Evolutionary conservation across 345 rosid genomes (phyloP).

Genomic region (Clausena lansium): DNA sequence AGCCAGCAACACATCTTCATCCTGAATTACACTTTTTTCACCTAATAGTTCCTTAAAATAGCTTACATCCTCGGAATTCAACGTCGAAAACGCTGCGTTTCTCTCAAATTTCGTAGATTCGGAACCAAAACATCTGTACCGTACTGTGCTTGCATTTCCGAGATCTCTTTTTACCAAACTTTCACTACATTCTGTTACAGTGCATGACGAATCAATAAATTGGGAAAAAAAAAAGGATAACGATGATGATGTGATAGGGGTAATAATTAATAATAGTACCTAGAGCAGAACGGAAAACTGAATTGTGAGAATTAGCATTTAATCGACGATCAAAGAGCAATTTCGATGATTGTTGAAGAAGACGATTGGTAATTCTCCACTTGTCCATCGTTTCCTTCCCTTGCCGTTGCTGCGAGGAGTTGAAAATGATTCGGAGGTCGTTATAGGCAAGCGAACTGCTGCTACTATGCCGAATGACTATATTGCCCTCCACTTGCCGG

Average conservation of each 20-base stretch:
- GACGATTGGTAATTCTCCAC: slow-evolving; percentile 40
- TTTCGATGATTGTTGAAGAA: slow-evolving; percentile 28
- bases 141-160: slow-evolving; percentile 21
- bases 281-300: neutral
- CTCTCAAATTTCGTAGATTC: slow-evolving; percentile 42
- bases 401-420: neutral
- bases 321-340: slow-evolving; percentile 28
- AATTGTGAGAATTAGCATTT: neutral
- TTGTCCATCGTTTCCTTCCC: slow-evolving; percentile 33
- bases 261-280: neutral
- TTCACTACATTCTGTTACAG: neutral
- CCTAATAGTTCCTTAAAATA: slow-evolving; percentile 66
- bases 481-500: neutral
- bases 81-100: slow-evolving; percentile 59
- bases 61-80: slow-evolving; percentile 64
- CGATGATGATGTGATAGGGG: neutral
- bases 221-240: no score
- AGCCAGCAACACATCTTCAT: slow-evolving; percentile 64
- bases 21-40: slow-evolving; percentile 68
- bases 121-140: slow-evolving; percentile 45
- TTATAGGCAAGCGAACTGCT: neutral
- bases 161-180: slow-evolving; percentile 4
- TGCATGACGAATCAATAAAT: neutral
- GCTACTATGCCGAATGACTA: neutral
- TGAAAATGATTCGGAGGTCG: neutral